phyloP scores from a whole-genome alignment of 257 asterid species.

The Gentiana dahurica region DNA sequence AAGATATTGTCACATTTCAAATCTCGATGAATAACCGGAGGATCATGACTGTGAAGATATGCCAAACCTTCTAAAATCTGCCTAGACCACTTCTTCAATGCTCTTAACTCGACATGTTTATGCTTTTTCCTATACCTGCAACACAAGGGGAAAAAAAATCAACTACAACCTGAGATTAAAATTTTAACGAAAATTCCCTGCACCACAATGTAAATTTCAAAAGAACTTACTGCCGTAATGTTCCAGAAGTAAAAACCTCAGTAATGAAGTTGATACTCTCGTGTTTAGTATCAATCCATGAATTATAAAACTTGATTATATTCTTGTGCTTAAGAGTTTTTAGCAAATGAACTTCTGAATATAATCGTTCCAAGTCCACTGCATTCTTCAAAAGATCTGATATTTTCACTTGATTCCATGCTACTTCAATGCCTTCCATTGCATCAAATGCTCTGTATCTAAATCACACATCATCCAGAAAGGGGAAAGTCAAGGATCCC shows the following conservation, averaged over 20 bases:
- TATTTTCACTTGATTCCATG: slow-evolving; percentile 90
- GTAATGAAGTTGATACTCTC: slow-evolving; percentile 90
- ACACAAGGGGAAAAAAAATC: slow-evolving; percentile 8
- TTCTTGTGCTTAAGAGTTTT: slow-evolving; percentile 90
- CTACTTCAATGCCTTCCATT: slow-evolving; percentile 91
- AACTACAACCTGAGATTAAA: background rate
- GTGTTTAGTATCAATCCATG: slow-evolving; percentile 72
- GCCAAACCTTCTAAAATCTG: slow-evolving; percentile 89
- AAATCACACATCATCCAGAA: slow-evolving; percentile 21
- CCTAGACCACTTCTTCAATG: slow-evolving; percentile 91
- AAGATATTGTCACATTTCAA: slow-evolving; percentile 82
- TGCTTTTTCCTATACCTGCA: slow-evolving; percentile 85
- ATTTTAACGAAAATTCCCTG: background rate
- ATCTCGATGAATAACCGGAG: slow-evolving; percentile 93
- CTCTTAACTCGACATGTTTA: slow-evolving; percentile 82
- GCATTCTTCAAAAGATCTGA: slow-evolving; percentile 65
- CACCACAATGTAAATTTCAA: slow-evolving; percentile 1
- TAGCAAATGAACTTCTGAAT: slow-evolving; percentile 92
- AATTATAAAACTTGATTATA: slow-evolving; percentile 79
- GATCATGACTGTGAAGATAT: slow-evolving; percentile 87
- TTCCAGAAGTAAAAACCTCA: slow-evolving; percentile 89
- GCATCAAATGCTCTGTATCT: slow-evolving; percentile 95
- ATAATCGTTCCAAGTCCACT: slow-evolving; percentile 71
- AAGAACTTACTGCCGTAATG: slow-evolving; percentile 68
- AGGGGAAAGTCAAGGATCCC: slow-evolving; percentile 33